Base-by-base conservation (phyloP, 805 yeast genomes). In the Starmerella lactis-condensi region DNA sequence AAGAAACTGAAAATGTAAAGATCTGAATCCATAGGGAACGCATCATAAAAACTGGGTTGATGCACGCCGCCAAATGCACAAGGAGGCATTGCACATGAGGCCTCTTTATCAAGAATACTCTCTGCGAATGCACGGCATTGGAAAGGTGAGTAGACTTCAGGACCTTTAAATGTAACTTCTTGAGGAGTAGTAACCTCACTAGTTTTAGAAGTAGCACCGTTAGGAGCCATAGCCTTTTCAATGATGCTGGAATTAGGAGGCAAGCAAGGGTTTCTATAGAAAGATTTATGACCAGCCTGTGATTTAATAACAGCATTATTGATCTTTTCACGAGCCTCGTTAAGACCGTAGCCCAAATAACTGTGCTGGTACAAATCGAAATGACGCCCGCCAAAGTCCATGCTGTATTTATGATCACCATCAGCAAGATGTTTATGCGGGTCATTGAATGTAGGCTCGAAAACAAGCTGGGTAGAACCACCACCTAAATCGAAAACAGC, bases 401-500 rank as follows among this genome's bases (percentile, higher is more conserved):
- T 64, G 39, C 67, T 67, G 51, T 72, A 82, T 54, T 78, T 77
- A 58, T 81, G 92, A 49, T 83, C 95, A 36, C 95, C 93, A 9
- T 73, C 82, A 29, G 65, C 57, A 75, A 85, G 67, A 41, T 60
- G 26, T 20, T 53, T 48, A 20, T 39, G 42, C 9, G 48, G 41
- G 19, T 43, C 45, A 18, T 48, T 44, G 50, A 72, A 71, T n/a
- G 65, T 65, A 15, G 99, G 99, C 61, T 89, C 96, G 54, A 89
- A 89, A 5, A 89, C 99, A 58, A 89, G 82, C 59, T 91, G 98
- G 10, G 99, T 89, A 5, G 95, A 81, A 4, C 96, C 96, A 48
- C 98, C 98, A 45, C 98, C 99, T 37, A 89, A 67, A 54, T 89
- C 99, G 49, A 89, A 89, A 8, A 89, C 93, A 15, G 96, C 98